These are phyloP conservation scores for Metschnikowia gruessii DNA, from an alignment of 805 yeast genomes.

Conservation along the genomic window DNA sequence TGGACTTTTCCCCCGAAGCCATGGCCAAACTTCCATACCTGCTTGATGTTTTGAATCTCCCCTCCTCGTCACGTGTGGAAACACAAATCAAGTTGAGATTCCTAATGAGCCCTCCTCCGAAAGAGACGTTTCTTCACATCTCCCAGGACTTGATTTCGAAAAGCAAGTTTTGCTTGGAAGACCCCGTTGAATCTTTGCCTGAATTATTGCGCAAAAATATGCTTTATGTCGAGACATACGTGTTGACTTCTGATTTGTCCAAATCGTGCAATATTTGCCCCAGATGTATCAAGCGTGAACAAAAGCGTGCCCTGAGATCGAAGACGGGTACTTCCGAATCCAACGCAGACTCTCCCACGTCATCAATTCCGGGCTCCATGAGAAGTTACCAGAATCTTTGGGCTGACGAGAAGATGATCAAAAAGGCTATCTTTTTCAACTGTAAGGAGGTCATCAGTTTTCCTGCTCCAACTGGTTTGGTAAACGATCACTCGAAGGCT, in stretches of 20 bases:
- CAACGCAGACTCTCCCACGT: constrained; percentile 10
- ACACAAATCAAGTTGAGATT: constrained; percentile 85
- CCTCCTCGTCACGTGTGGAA: constrained; percentile 85
- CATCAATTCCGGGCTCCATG: constrained; percentile 18
- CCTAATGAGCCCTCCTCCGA: constrained; percentile 71
- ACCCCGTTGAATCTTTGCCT: constrained; percentile 44
- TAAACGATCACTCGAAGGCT: constrained; percentile 31
- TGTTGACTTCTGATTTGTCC: constrained; percentile 54
- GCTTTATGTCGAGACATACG: constrained; percentile 73
- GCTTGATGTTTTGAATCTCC: constrained; percentile 59
- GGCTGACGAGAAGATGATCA: constrained; percentile 71
- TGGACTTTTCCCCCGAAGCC: constrained; percentile 38
- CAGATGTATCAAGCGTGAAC: constrained; percentile 88
- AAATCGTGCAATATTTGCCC: constrained; percentile 72
- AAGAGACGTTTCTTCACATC: constrained; percentile 67
- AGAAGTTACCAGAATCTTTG: constrained; percentile 63
- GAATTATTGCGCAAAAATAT: constrained; percentile 47
- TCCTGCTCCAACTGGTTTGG: constrained; percentile 54
- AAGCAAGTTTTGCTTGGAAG: constrained; percentile 70
- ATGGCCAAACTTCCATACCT: constrained; percentile 45
- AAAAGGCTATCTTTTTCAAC: constrained; percentile 86
- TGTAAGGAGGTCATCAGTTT: constrained; percentile 82
- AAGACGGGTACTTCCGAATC: constrained; percentile 43
- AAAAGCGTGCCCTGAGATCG: constrained; percentile 89
- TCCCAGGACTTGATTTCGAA: constrained; percentile 88